phyloP scores from a whole-genome alignment of 768 basidiomycete genomes.

The Leucosporidium yakuticum region DNA sequence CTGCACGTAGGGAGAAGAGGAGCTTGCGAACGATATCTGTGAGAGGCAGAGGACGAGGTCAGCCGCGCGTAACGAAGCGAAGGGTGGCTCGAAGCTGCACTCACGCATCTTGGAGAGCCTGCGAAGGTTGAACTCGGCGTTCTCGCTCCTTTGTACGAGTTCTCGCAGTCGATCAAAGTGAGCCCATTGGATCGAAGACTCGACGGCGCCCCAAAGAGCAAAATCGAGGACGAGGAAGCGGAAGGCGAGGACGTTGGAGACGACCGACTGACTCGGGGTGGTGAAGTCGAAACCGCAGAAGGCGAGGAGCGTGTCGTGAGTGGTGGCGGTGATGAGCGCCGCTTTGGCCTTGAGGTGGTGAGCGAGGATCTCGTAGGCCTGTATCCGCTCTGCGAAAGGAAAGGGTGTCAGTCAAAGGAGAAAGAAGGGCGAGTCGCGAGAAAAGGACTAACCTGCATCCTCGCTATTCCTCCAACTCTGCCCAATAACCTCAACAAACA shows the following conservation, averaged over 20 bases:
- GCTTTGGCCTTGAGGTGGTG: conserved; percentile 67
- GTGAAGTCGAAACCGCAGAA: conserved; percentile 80
- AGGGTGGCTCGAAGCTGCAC: not conserved
- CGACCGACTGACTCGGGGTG: conserved; percentile 69
- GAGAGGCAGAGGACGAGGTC: accelerated
- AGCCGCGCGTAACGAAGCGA: not conserved
- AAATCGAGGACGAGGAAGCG: conserved; percentile 79
- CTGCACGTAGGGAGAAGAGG: conserved; percentile 72
- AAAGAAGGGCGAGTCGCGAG: conserved; percentile 53
- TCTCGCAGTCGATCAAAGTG: conserved; percentile 77
- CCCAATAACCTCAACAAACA: conserved; percentile 68
- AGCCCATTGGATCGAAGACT: conserved; percentile 64
- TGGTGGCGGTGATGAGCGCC: conserved; percentile 66
- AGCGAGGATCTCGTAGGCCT: conserved; percentile 84
- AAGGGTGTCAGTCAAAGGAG: not conserved
- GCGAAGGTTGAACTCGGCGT: conserved; percentile 68
- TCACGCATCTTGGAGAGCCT: conserved; percentile 61
- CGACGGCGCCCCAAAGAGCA: conserved; percentile 74
- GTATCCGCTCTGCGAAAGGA: conserved; percentile 2
- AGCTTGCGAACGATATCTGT: conserved; percentile 59
- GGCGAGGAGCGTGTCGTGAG: conserved; percentile 76
- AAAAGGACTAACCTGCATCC: conserved; percentile 84
- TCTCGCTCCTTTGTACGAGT: conserved; percentile 64
- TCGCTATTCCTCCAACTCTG: conserved; percentile 90
- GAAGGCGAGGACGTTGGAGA: conserved; percentile 77